phyloP scores from a whole-genome alignment of 306 rosid genomes.

The Carpinus viminea region DNA sequence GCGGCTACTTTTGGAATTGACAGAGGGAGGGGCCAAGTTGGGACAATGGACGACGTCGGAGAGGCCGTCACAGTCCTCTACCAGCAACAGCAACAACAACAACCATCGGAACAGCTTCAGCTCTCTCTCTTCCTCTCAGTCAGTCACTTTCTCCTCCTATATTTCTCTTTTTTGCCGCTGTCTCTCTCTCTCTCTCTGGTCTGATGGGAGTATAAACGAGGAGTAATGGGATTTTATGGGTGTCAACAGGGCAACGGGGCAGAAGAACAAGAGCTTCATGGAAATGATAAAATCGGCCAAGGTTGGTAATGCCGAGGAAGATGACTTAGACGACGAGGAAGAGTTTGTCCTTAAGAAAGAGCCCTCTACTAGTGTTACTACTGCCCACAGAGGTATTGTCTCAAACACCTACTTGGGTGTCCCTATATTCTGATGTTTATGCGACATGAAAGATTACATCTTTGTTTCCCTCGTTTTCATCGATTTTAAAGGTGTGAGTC shows the following conservation, averaged over 20 bases:
- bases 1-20: constrained; percentile 5
- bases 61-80: constrained; percentile 72
- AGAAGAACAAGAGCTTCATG: constrained; percentile 75
- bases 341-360: constrained; percentile 68
- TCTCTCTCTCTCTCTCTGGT: neutral
- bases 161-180: neutral
- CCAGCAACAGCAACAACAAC: constrained; percentile 48
- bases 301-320: constrained; percentile 52
- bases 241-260: constrained; percentile 60
- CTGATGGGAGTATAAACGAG: neutral
- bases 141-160: constrained; percentile 39
- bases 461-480: neutral
- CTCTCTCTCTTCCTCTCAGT: constrained; percentile 78
- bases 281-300: constrained; percentile 88
- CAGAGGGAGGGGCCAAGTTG: constrained; percentile 50
- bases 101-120: constrained; percentile 65
- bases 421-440: neutral
- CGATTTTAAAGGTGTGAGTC: neutral
- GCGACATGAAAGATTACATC: neutral
- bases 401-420: neutral
- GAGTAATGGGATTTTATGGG: constrained; percentile 4
- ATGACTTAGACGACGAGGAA: constrained; percentile 68
- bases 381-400: constrained; percentile 49
- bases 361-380: constrained; percentile 37
- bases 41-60: constrained; percentile 74